These are phyloP conservation scores for Chaetomidium leptoderma DNA, from an alignment of 495 filamentous ascomycete genomes.

Conservation along the genomic window DNA sequence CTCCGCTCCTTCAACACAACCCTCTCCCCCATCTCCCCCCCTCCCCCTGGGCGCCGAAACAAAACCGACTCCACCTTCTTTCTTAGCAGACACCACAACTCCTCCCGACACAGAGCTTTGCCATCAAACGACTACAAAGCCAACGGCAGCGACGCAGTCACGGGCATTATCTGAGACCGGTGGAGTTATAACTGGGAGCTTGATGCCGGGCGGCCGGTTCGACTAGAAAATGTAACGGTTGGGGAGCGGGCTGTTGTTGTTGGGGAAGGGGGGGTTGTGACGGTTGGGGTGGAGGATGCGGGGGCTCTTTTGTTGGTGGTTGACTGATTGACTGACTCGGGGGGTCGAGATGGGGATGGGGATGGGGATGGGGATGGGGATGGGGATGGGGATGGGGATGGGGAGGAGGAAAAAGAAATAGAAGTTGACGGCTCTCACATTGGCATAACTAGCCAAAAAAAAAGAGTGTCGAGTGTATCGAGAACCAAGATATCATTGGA, in stretches of 20 bases:
- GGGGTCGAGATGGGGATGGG: background rate
- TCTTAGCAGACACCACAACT: slow-evolving; percentile 15
- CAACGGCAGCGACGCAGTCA: slow-evolving; percentile 61
- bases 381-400: background rate
- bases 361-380: background rate
- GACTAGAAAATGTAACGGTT: slow-evolving; percentile 53
- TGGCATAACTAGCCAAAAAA: background rate
- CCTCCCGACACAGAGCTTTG: no score
- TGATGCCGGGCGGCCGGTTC: slow-evolving; percentile 50
- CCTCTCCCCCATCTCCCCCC: slow-evolving; percentile 24
- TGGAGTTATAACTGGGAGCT: slow-evolving; percentile 62
- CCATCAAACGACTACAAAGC: no score
- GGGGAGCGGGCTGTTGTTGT: slow-evolving; percentile 49
- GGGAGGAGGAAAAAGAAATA: background rate
- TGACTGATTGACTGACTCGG: no score
- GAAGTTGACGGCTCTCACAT: background rate
- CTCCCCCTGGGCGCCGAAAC: slow-evolving; percentile 30
- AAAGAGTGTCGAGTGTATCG: slow-evolving; percentile 4
- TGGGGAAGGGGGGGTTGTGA: slow-evolving; percentile 38
- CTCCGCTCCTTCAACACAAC: slow-evolving; percentile 59
- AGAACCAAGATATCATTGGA: background rate
- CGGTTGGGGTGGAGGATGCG: slow-evolving; percentile 47
- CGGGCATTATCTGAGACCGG: slow-evolving; percentile 59
- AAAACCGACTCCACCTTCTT: slow-evolving; percentile 43
- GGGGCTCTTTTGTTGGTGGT: slow-evolving; percentile 51